phyloP scores from a whole-genome alignment of 768 basidiomycete species.

The Suillus occidentalis region DNA sequence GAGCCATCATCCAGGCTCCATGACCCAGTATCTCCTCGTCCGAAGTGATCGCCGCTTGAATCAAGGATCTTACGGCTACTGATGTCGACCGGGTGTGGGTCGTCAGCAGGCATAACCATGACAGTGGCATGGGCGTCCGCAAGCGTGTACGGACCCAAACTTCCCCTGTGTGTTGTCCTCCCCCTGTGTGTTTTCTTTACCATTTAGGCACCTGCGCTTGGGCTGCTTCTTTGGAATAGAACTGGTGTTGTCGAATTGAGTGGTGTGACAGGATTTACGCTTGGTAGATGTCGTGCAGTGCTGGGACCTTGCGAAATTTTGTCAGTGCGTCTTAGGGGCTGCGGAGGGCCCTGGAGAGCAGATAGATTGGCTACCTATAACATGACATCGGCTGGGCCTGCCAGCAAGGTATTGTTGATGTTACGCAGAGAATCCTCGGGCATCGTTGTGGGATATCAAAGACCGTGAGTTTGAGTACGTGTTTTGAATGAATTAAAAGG shows the following conservation, averaged over 20 bases:
- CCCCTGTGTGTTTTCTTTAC: too few relatives aligned
- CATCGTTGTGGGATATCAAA: not conserved
- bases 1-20: too few relatives aligned
- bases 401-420: not conserved
- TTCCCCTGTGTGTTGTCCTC: not conserved
- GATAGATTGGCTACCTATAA: not conserved
- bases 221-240: too few relatives aligned
- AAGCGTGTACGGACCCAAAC: not conserved
- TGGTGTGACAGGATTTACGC: not conserved
- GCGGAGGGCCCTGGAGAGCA: too few relatives aligned
- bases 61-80: not conserved
- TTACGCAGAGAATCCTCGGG: not conserved
- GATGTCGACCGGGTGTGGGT: too few relatives aligned
- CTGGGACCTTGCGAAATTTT: too few relatives aligned
- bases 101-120: not conserved
- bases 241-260: too few relatives aligned
- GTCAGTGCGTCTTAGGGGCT: too few relatives aligned
- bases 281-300: not conserved
- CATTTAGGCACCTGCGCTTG: not conserved
- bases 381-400: not conserved
- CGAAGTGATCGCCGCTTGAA: not conserved
- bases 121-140: not conserved
- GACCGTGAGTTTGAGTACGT: too few relatives aligned
- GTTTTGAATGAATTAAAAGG: too few relatives aligned
- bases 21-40: too few relatives aligned